Conservation (phyloP, 352 stramenopile species). For the Peronosclerospora sorghi region DNA sequence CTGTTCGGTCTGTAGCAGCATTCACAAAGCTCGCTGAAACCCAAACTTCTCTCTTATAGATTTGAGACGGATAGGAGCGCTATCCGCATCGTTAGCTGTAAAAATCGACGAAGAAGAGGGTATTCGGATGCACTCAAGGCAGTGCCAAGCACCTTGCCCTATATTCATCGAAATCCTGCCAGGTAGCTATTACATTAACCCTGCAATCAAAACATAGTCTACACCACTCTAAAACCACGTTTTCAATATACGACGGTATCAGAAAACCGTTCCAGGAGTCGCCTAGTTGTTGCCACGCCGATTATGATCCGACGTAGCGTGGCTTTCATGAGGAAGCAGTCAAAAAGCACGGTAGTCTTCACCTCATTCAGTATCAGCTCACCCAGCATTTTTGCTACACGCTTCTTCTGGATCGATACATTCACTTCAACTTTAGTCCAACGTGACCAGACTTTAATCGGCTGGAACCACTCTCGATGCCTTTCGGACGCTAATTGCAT, state of each 20-base stretch:
- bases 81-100: slow-evolving; percentile 68
- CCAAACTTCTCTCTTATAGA: too few relatives aligned
- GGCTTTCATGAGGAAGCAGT: slow-evolving; percentile 39
- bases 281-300: slow-evolving; percentile 4
- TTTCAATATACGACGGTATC: slow-evolving; percentile 12
- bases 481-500: slow-evolving; percentile 36
- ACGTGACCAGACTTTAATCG: slow-evolving; percentile 79
- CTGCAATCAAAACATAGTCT: too few relatives aligned
- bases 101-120: slow-evolving; percentile 86
- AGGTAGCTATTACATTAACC: slow-evolving; percentile 32
- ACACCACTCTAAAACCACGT: not conserved
- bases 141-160: slow-evolving; percentile 85
- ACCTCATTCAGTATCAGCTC: slow-evolving; percentile 41
- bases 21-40: too few relatives aligned
- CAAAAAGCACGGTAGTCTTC: slow-evolving; percentile 45
- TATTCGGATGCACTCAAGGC: slow-evolving; percentile 82
- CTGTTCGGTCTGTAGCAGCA: too few relatives aligned
- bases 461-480: slow-evolving; percentile 42
- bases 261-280: slow-evolving; percentile 13
- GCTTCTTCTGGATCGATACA: slow-evolving; percentile 8
- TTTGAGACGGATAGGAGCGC: slow-evolving; percentile 16
- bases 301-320: slow-evolving; percentile 30
- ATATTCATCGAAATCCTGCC: slow-evolving; percentile 90
- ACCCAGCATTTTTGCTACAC: slow-evolving; percentile 20
- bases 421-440: slow-evolving; percentile 37